These are phyloP conservation scores for Alternaria atra DNA, from an alignment of 2,329 filamentous ascomycete species.

Conservation along the genomic window DNA sequence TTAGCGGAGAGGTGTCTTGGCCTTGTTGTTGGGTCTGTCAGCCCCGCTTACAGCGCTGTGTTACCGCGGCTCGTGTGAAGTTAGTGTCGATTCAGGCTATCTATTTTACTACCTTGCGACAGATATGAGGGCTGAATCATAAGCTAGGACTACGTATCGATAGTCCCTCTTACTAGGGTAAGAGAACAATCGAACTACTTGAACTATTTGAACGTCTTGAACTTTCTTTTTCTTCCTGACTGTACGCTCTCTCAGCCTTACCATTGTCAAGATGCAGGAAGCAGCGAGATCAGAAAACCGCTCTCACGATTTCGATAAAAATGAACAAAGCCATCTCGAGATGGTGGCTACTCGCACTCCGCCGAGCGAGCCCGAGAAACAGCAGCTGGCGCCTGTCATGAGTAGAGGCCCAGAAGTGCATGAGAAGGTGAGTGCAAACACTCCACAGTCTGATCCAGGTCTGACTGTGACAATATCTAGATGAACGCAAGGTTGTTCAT, in stretches of 20 bases:
- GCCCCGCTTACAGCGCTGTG: constrained; percentile 2
- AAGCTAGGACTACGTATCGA: constrained; percentile 6
- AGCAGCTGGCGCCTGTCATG: constrained; percentile 15
- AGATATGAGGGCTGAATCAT: not conserved
- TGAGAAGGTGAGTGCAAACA: constrained; percentile 26
- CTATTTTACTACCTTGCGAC: not conserved
- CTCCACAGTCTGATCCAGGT: too few species aligned
- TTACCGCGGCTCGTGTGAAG: constrained; percentile 22
- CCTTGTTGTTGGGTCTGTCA: constrained; percentile 4
- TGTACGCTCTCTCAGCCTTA: constrained; percentile 2
- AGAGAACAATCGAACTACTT: constrained; percentile 11
- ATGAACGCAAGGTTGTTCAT: constrained; percentile 58
- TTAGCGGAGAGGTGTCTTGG: constrained; percentile 4
- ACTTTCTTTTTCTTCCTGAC: not conserved
- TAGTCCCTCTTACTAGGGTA: constrained; percentile 4
- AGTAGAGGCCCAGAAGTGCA: constrained; percentile 34
- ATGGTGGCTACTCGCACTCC: constrained; percentile 24
- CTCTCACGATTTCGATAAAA: constrained; percentile 22
- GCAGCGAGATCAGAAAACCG: not conserved
- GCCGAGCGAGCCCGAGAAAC: constrained; percentile 31
- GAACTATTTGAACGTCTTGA: constrained; percentile 14
- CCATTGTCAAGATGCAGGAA: constrained; percentile 19
- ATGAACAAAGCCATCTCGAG: constrained; percentile 26
- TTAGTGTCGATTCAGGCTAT: constrained; percentile 4
- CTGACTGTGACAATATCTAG: constrained; percentile 9